Evolutionary conservation across 257 asterid genomes (phyloP), one percentile per base, ranked within the genome.

Genomic region (Osmanthus fragrans): DNA sequence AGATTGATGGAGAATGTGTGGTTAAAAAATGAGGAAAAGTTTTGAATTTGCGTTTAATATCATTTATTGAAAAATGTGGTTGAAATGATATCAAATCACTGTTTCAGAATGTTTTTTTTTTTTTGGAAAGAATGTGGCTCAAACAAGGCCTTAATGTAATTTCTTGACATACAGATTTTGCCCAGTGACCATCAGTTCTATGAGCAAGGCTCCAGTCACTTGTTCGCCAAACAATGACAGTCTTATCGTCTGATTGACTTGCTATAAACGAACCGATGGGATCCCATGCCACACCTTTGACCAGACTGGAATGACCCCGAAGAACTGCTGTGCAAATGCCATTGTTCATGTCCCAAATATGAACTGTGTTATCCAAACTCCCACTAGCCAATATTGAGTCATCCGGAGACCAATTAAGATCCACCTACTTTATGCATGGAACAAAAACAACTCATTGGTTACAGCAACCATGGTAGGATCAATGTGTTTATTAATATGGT

Each of bases 331-430:
- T 88, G 83, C 97, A 93, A 51, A 91, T 88, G 79, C 99, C 99
- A 70, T 86, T 93, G 76, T 84, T 93, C 97, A 96, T 93, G 81
- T 89, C 96, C 99, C 99, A 93, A 67, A 96, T 88, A 83, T 96
- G 98, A 85, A 96, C 85, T 67, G 98, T 92, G 84, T 93, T 96
- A 80, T 96, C 99, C 78, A 96, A 88, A 89, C 98, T 96, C 83
- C 93, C 99, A 76, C 98, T 96, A 71, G 91, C 99, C 88, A 96
- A 85, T 39, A 87, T 76, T 13, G 97, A 90, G 86, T 96, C 98
- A 82, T 96, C 99, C 18, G 97, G 98, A 49, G 99, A 96, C 99
- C 99, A 96, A 89, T 93, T 93, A 85, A 96, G 97, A 96, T 96
- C 98, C 89, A 96, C 99, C 99, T 96, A 93, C 96, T 92, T 91